These are phyloP conservation scores for Capsicum pubescens DNA, from an alignment of 257 asterid species.

Conservation along the genomic window DNA sequence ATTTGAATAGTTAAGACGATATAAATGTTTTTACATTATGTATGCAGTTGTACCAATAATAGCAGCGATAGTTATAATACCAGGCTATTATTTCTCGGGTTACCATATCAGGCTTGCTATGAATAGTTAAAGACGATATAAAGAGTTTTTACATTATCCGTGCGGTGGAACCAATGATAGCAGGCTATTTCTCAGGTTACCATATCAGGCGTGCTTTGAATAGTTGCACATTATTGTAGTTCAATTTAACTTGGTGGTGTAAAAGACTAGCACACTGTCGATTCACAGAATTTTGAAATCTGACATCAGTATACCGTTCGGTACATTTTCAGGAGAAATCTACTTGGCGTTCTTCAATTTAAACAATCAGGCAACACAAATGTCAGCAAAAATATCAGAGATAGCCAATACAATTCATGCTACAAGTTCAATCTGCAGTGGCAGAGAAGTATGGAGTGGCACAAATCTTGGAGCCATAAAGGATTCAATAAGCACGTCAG, in stretches of 20 bases:
- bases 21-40: not conserved
- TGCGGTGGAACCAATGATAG: not conserved
- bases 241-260: constrained; percentile 2
- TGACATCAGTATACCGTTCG: not conserved
- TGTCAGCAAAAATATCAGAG: constrained; percentile 57
- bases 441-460: constrained; percentile 81
- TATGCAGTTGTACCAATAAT: not conserved
- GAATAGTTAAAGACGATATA: not conserved
- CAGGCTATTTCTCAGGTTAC: not conserved
- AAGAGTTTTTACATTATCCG: not conserved
- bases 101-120: not conserved
- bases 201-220: not conserved
- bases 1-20: not conserved
- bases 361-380: constrained; percentile 41
- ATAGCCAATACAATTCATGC: constrained; percentile 57
- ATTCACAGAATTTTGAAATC: not conserved
- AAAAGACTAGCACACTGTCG: not conserved
- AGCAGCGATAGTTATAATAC: not conserved
- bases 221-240: not conserved
- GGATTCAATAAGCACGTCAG: constrained; percentile 47
- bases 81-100: not conserved
- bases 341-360: constrained; percentile 84
- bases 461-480: constrained; percentile 58
- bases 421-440: constrained; percentile 46
- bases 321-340: constrained; percentile 60